phyloP scores from a whole-genome alignment of 192 early-diverging fungal species.

The Backusella australiensis region DNA sequence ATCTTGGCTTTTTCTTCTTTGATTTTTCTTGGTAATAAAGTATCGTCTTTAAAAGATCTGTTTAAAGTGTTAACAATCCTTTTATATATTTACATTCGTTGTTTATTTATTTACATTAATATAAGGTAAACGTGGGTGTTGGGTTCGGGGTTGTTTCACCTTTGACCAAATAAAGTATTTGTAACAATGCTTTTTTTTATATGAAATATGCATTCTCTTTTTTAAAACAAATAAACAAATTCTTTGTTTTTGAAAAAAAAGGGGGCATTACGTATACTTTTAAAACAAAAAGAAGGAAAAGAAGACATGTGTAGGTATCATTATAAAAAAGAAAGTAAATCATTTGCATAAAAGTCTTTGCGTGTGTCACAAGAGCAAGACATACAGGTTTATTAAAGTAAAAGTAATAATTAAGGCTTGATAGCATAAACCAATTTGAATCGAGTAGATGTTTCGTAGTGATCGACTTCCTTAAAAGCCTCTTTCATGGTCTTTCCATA shows the following conservation, averaged over 20 bases:
- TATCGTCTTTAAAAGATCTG: background rate
- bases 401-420: background rate
- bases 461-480: conserved; percentile 8
- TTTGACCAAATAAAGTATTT: background rate
- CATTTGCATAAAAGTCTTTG: background rate
- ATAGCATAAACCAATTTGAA: conserved; percentile 25
- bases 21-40: background rate
- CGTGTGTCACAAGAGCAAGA: background rate
- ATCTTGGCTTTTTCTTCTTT: background rate
- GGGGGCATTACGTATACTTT: background rate
- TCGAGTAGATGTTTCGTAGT: conserved; percentile 12
- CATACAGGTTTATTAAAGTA: background rate
- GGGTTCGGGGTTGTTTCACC: background rate
- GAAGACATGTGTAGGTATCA: background rate
- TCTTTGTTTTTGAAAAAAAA: background rate
- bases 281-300: background rate
- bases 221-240: background rate
- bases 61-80: background rate
- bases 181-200: background rate
- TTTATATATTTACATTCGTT: background rate
- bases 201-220: background rate
- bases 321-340: background rate
- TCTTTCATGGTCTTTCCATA: conserved; percentile 9
- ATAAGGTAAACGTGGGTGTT: background rate
- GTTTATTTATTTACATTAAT: background rate